Percentiles rank a stretch among this genome's conserved stretches.
Conservation (phyloP, 2,329 filamentous ascomycete genomes). For the Alternaria solani region DNA sequence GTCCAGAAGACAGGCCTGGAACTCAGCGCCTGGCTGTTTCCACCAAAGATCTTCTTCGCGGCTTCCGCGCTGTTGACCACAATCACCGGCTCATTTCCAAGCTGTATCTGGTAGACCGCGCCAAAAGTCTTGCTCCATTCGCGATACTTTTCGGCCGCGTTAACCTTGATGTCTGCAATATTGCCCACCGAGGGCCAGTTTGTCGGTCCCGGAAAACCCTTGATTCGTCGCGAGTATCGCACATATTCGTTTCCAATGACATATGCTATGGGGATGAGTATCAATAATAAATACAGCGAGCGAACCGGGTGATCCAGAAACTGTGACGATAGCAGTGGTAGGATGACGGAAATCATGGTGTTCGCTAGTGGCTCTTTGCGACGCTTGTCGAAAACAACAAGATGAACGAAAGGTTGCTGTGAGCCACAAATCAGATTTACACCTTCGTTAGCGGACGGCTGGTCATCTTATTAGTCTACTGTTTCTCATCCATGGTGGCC, state of each 20-base stretch:
- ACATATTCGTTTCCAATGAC: slow-evolving; percentile 50
- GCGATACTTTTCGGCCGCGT: slow-evolving; percentile 55
- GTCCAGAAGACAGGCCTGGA: slow-evolving; percentile 56
- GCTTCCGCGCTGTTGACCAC: slow-evolving; percentile 55
- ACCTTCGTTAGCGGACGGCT: not conserved
- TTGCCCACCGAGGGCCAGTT: slow-evolving; percentile 54
- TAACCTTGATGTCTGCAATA: slow-evolving; percentile 54
- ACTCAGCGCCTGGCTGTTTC: slow-evolving; percentile 53
- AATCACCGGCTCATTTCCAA: slow-evolving; percentile 56
- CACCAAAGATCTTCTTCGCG: slow-evolving; percentile 53
- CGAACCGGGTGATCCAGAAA: slow-evolving; percentile 36
- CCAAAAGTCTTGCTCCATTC: slow-evolving; percentile 54
- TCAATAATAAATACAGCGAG: slow-evolving; percentile 27
- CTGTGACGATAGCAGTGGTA: slow-evolving; percentile 34
- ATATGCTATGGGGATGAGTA: slow-evolving; percentile 47
- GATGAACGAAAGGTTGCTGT: not conserved
- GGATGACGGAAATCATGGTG: slow-evolving; percentile 42
- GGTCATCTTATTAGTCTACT: not conserved
- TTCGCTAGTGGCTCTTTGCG: not conserved
- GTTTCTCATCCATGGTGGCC: not conserved
- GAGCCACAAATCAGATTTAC: not conserved
- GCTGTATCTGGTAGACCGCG: slow-evolving; percentile 56
- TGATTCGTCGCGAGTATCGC: slow-evolving; percentile 46
- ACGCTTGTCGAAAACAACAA: not conserved
- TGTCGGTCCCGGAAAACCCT: slow-evolving; percentile 50